Evolutionary conservation across 345 rosid species (phyloP).

Genomic region (Corymbia maculata): DNA sequence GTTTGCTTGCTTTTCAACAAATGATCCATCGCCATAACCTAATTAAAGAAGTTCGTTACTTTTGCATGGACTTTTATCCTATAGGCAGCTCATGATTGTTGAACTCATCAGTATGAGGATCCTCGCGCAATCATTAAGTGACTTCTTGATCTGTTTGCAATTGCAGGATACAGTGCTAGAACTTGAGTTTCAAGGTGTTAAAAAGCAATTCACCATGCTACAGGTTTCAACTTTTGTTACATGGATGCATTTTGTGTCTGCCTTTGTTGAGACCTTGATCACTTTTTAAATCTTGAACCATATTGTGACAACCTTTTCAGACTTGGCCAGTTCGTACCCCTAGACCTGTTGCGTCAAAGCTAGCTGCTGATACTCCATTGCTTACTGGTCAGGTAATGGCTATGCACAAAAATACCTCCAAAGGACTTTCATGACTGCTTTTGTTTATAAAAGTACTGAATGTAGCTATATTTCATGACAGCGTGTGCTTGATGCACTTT

Average conservation of each 20-base stretch:
- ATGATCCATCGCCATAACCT: not conserved
- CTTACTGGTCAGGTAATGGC: constrained; percentile 88
- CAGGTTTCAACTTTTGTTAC: constrained; percentile 46
- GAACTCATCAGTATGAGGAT: not conserved
- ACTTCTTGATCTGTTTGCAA: not conserved
- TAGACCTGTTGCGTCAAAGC: constrained; percentile 97
- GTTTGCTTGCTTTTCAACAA: not conserved
- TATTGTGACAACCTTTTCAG: constrained; percentile 25
- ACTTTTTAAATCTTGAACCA: not conserved
- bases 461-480: constrained; percentile 17
- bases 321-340: constrained; percentile 99
- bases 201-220: constrained; percentile 93
- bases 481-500: constrained; percentile 99
- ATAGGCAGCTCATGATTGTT: not conserved
- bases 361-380: constrained; percentile 98
- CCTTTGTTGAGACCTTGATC: not conserved
- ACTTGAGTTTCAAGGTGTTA: constrained; percentile 97
- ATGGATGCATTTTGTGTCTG: not conserved
- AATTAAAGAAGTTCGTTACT: not conserved
- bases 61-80: not conserved
- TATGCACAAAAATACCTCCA: not conserved
- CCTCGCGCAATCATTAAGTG: not conserved
- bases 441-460: not conserved
- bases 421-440: not conserved
- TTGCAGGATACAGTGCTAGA: constrained; percentile 88